These are phyloP conservation scores for Penicillium fuscoglaucum DNA, from an alignment of 2,329 filamentous ascomycete species.

Conservation along the genomic window DNA sequence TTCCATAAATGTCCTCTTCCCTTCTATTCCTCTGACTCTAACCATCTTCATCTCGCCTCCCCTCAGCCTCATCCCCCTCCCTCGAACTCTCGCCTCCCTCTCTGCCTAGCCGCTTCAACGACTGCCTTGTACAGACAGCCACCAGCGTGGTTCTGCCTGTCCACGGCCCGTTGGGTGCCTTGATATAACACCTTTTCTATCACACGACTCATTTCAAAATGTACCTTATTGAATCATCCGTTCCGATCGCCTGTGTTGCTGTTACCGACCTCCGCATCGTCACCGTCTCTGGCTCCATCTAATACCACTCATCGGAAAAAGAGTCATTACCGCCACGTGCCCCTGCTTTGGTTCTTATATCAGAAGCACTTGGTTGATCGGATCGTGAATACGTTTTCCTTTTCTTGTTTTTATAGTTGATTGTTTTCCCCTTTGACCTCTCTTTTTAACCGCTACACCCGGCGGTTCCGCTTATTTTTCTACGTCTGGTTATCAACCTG, in stretches of 20 bases:
- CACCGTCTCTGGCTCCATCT: slow-evolving; percentile 28
- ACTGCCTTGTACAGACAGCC: slow-evolving; percentile 33
- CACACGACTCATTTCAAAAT: slow-evolving; percentile 35
- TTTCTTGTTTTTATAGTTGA: slow-evolving; percentile 13
- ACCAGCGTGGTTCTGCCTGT: slow-evolving; percentile 35
- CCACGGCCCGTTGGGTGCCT: slow-evolving; percentile 33
- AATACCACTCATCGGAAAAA: slow-evolving; percentile 12
- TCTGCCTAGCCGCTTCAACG: slow-evolving; percentile 20
- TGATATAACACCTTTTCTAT: slow-evolving; percentile 22
- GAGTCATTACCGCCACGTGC: slow-evolving; percentile 22
- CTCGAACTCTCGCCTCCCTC: slow-evolving; percentile 1
- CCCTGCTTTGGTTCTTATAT: slow-evolving; percentile 16
- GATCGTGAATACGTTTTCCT: slow-evolving; percentile 18
- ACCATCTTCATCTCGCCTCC: slow-evolving; percentile 4
- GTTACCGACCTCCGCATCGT: slow-evolving; percentile 35
- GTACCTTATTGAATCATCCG: slow-evolving; percentile 40
- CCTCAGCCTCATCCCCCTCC: slow-evolving; percentile 1
- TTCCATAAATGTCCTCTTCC: slow-evolving; percentile 12
- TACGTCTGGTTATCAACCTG: slow-evolving; percentile 20
- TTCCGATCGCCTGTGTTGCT: slow-evolving; percentile 42
- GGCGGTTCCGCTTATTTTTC: slow-evolving; percentile 10
- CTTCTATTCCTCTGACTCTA: slow-evolving; percentile 11
- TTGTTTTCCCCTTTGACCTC: slow-evolving; percentile 8
- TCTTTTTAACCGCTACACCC: slow-evolving; percentile 6
- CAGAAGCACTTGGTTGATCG: slow-evolving; percentile 29